These are phyloP conservation scores for Raffaelea ambrosiae DNA, from an alignment of 2,329 filamentous ascomycete species.

Conservation along the genomic window DNA sequence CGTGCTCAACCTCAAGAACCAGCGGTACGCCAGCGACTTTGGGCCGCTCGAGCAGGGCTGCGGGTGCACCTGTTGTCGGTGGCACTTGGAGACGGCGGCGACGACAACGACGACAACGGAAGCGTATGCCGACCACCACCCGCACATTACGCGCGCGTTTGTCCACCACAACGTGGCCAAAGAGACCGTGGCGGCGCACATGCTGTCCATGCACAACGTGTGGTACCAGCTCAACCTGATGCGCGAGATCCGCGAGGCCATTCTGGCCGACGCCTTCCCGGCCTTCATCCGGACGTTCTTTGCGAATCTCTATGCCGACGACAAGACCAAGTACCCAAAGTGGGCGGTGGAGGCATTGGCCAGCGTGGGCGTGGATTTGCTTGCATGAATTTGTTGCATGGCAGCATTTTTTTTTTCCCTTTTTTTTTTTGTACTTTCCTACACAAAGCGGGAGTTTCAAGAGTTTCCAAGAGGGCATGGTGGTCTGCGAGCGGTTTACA, in stretches of 20 bases:
- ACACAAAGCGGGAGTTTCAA: no score
- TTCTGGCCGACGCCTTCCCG: constrained; percentile 74
- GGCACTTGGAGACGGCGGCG: constrained; percentile 16
- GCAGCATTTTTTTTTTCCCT: neutral
- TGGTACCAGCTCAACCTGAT: constrained; percentile 86
- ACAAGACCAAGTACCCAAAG: constrained; percentile 59
- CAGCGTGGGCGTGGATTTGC: constrained; percentile 70
- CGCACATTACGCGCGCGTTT: constrained; percentile 74
- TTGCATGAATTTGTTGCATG: neutral
- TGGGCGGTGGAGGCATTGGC: constrained; percentile 80
- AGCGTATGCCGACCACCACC: neutral
- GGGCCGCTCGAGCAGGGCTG: constrained; percentile 76
- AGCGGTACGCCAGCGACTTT: constrained; percentile 70
- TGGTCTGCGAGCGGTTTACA: no score
- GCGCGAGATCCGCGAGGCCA: constrained; percentile 63
- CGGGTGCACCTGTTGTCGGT: constrained; percentile 66
- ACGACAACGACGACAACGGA: constrained; percentile 43
- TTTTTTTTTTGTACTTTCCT: no score
- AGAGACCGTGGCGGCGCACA: constrained; percentile 81
- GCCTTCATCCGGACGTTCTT: constrained; percentile 75
- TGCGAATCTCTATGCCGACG: constrained; percentile 57
- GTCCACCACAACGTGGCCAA: constrained; percentile 88
- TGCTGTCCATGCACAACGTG: constrained; percentile 91
- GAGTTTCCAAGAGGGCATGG: no score
- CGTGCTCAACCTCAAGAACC: constrained; percentile 75